These are phyloP conservation scores for Chondrus crispus DNA, from an alignment of 23 red algal genomes.

Conservation along the genomic window DNA sequence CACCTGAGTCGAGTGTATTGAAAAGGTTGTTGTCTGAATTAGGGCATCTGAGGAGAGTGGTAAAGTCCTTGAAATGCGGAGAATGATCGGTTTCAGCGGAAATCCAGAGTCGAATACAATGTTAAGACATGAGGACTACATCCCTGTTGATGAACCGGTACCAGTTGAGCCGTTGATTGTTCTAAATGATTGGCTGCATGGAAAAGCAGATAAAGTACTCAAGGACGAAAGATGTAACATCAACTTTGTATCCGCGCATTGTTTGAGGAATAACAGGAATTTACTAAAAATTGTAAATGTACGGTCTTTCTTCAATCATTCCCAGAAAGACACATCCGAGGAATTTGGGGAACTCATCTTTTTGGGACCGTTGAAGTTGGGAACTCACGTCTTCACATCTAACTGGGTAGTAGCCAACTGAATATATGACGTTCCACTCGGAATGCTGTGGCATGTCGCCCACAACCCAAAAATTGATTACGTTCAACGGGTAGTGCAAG, in stretches of 20 bases:
- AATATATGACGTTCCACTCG: neutral
- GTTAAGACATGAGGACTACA: neutral
- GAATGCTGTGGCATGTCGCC: conserved; percentile 5
- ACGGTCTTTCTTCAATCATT: neutral
- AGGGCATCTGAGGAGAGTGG: neutral
- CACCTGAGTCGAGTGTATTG: neutral
- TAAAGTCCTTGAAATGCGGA: neutral
- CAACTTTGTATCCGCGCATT: neutral
- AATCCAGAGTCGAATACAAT: neutral
- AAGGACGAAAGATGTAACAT: neutral
- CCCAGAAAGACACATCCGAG: neutral
- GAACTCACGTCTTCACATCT: neutral
- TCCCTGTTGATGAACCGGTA: neutral
- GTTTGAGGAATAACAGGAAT: neutral
- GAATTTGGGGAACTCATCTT: neutral
- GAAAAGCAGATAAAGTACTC: neutral
- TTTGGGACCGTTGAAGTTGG: neutral
- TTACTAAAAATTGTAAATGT: neutral
- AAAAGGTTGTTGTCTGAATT: too few species aligned
- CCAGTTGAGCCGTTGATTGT: neutral
- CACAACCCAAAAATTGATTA: neutral
- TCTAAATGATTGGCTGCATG: neutral
- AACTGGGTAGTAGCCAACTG: conserved; percentile 14
- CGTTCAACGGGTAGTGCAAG: neutral
- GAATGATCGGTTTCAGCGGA: neutral